Evolutionary conservation across 2,329 filamentous ascomycete genomes (phyloP).

Genomic region (Aspergillaceae sp.): DNA sequence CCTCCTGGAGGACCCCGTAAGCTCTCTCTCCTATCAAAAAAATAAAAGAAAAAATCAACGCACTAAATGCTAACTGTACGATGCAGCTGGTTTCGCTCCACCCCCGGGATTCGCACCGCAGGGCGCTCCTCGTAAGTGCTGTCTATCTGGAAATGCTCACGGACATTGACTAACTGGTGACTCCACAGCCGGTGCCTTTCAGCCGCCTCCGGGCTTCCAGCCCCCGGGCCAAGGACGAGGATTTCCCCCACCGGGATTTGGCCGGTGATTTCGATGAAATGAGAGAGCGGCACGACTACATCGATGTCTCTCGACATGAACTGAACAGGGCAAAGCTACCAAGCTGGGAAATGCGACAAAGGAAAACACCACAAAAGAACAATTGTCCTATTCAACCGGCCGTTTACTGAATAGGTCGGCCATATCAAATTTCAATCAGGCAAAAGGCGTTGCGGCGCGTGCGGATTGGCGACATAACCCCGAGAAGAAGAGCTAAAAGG

Average conservation of each 20-base stretch:
- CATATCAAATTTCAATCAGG: slow-evolving; percentile 25
- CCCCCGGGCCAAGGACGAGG: slow-evolving; percentile 50
- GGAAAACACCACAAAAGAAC: slow-evolving; percentile 4
- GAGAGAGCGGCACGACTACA: slow-evolving; percentile 16
- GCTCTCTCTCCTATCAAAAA: slow-evolving; percentile 25
- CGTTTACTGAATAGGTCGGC: slow-evolving; percentile 16
- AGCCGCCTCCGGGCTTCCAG: slow-evolving; percentile 65
- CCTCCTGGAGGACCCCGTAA: slow-evolving; percentile 43
- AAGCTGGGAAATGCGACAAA: slow-evolving; percentile 4
- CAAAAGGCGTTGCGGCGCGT: slow-evolving; percentile 35
- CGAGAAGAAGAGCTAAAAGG: slow-evolving; percentile 18
- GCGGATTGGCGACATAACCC: slow-evolving; percentile 27
- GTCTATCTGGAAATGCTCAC: slow-evolving; percentile 3
- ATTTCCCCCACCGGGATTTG: slow-evolving; percentile 45
- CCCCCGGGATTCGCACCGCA: slow-evolving; percentile 41
- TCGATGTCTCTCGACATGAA: slow-evolving; percentile 12
- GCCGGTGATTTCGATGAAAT: slow-evolving; percentile 25
- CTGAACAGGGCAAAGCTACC: slow-evolving; percentile 5
- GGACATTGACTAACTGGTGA: slow-evolving; percentile 24
- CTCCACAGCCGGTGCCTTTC: slow-evolving; percentile 42
- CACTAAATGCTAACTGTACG: background rate
- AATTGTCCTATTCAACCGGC: slow-evolving; percentile 10
- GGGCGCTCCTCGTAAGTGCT: slow-evolving; percentile 38
- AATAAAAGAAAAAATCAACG: background rate
- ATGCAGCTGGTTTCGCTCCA: slow-evolving; percentile 39